Evolutionary conservation across 139 green algal genomes (phyloP), one percentile per base, ranked within the genome.

Genomic region (Tetradesmus obliquus): DNA sequence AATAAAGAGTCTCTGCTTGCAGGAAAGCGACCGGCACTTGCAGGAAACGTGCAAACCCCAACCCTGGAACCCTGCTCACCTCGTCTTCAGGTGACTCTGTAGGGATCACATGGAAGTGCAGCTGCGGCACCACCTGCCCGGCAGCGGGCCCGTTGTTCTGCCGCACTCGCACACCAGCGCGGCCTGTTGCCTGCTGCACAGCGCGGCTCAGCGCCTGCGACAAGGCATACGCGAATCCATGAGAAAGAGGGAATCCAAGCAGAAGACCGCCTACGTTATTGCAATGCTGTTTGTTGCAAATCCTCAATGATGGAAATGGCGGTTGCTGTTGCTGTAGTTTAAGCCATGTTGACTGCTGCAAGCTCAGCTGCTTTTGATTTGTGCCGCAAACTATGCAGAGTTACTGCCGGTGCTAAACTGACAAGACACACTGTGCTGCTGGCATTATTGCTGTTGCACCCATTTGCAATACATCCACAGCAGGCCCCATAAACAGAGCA

Each of bases 81-180:
- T 90, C 86, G 17, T 84, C 86, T 10, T 83, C 86, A 22, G 54
- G 53, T 55, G 2, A 10, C 22, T 95, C 93, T 4, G 90, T 87
- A 8, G 94, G 94, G 4, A 96, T 89, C 55, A 96, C 24, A 82
- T 96, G 94, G 87, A 94, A 95, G 86, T 96, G 94, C 6, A 96
- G 88, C 86, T 96, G 94, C 17, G 93, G 93, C 2, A 96, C 91
- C 9, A 84, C 90, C 79, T 96, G 94, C 19, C 94, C 94, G 6
- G 93, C 94, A 20, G 81, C 90, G 55, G 93, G 92, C 3, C 94
- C 93, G 55, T 89, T 94, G 79, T 91, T 79, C 80, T 94, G 92
- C 32, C 55, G 69, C 8, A 95, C 71, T 12, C 79, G 71, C 1
- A 96, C 71, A 60, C 91, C 91, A 58, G 51, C 10, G 79, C 92